Evolutionary conservation across 2,329 filamentous ascomycete species (phyloP), one percentile per base, ranked within the genome.

Genomic region (Alternaria tenuissima): DNA sequence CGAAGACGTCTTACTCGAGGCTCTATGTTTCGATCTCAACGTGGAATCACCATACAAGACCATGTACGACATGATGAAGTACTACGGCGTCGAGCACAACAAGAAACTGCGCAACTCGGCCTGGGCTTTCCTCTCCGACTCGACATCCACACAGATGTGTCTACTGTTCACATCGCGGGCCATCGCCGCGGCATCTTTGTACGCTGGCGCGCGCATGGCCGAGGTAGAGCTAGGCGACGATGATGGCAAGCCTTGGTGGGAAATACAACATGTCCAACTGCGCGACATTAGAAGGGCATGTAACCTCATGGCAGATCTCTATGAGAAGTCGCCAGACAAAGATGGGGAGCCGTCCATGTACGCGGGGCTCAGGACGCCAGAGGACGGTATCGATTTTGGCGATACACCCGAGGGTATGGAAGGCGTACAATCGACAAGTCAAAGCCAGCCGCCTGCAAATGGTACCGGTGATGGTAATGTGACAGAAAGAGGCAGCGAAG

Each of bases 61-160:
- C 59, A 87, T 98, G 28, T 95, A 92, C 78, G 88, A 94, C 57
- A 89, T 94, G 73, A 86, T 97, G 32, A 87, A 88, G 55, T 89
- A 87, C 74, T 87, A 95, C 62, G 85, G 86, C 24, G 84, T 93
- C 48, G 88, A 92, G 60, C 89, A 94, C 71, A 91, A 96, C 79
- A 94, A 94, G 79, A 82, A 86, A 55, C 81, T 98, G 30, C 88
- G 94, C 56, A 94, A 97, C 78, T 88, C 91, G 0, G 91, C 93
- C 1, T 98, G 95, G 93, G 91, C 93, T 0, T 98, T 97, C 72
- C 88, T 96, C 64, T 97, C 96, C 75, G 95, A 99, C 79, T 91
- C 91, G 20, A 91, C 89, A 66, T 87, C 94, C 61, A 98, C 94
- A 1, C 87, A 90, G 41, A 84, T 98, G 49, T 96, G 94, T 61